Percentiles rank a stretch among this genome's conserved stretches.
Evolutionary conservation across 768 basidiomycete genomes (phyloP).

Genomic region (Leccinellum rugosiceps): DNA sequence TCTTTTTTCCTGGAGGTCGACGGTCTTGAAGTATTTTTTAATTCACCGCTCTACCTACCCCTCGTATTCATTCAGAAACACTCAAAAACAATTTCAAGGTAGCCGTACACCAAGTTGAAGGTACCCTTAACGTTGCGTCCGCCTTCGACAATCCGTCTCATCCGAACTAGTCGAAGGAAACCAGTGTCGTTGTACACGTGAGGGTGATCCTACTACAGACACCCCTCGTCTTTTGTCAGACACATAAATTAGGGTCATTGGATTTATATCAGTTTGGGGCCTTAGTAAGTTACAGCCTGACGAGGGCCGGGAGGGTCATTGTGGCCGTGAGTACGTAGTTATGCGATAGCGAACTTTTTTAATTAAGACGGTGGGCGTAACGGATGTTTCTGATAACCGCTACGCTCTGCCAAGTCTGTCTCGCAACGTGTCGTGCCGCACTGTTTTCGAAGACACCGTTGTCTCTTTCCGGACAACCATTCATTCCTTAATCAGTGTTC

Average conservation of each 20-base stretch:
- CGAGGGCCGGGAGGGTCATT: neutral
- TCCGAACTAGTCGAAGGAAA: neutral
- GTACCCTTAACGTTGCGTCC: neutral
- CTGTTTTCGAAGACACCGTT: no score
- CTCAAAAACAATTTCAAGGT: neutral
- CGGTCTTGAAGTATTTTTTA: neutral
- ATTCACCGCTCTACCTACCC: no score
- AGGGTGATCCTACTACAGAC: neutral
- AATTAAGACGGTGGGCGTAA: no score
- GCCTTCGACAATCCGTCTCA: neutral
- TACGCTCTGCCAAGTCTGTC: constrained; percentile 1
- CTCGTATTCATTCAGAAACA: neutral
- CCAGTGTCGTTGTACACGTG: neutral
- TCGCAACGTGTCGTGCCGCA: neutral
- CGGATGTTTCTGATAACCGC: no score
- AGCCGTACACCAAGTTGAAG: neutral
- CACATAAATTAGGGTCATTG: neutral
- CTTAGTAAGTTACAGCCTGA: neutral
- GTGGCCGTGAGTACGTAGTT: neutral
- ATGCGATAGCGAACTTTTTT: neutral
- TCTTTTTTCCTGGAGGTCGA: neutral
- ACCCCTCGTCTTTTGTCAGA: neutral
- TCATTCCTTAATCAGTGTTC: neutral
- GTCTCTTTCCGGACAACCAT: neutral
- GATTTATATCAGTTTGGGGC: no score